These are phyloP conservation scores for Chaetomium fimeti DNA, from an alignment of 495 filamentous ascomycete genomes.

Conservation along the genomic window DNA sequence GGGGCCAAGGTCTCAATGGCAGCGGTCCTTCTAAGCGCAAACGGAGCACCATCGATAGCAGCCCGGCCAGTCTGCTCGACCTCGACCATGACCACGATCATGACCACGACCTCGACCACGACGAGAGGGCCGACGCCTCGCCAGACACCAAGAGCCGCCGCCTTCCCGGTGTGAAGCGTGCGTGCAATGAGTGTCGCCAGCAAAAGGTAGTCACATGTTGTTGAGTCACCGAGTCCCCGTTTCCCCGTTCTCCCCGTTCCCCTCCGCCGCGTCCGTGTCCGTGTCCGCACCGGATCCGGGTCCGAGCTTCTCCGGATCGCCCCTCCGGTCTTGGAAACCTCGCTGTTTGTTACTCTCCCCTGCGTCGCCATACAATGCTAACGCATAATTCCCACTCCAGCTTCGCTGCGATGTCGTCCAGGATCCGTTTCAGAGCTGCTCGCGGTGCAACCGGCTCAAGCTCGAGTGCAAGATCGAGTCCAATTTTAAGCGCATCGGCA, in stretches of 20 bases:
- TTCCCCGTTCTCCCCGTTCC: neutral
- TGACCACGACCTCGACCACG: constrained; percentile 60
- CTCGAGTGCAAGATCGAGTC: constrained; percentile 90
- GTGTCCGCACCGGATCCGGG: constrained; percentile 5
- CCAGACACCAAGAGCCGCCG: constrained; percentile 37
- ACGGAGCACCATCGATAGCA: constrained; percentile 57
- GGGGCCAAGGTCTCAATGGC: constrained; percentile 41
- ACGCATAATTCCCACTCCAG: constrained; percentile 32
- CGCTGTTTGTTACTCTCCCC: neutral
- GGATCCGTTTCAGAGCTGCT: constrained; percentile 78
- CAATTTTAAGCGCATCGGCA: constrained; percentile 90
- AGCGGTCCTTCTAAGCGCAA: constrained; percentile 48
- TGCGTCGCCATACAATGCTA: constrained; percentile 6
- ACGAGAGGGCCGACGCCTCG: constrained; percentile 56
- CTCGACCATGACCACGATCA: constrained; percentile 57
- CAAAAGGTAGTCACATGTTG: constrained; percentile 62
- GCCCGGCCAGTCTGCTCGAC: constrained; percentile 64
- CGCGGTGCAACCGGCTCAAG: constrained; percentile 78
- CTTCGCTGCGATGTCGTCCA: constrained; percentile 88
- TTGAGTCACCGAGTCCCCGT: constrained; percentile 1
- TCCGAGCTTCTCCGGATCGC: neutral
- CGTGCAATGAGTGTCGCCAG: constrained; percentile 93
- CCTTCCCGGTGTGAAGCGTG: constrained; percentile 72
- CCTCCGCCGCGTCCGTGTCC: neutral
- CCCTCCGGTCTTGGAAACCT: constrained; percentile 6